Evolutionary conservation across 2,329 filamentous ascomycete genomes (phyloP), one percentile per base, ranked within the genome.

Genomic region (Alternaria conjuncta): DNA sequence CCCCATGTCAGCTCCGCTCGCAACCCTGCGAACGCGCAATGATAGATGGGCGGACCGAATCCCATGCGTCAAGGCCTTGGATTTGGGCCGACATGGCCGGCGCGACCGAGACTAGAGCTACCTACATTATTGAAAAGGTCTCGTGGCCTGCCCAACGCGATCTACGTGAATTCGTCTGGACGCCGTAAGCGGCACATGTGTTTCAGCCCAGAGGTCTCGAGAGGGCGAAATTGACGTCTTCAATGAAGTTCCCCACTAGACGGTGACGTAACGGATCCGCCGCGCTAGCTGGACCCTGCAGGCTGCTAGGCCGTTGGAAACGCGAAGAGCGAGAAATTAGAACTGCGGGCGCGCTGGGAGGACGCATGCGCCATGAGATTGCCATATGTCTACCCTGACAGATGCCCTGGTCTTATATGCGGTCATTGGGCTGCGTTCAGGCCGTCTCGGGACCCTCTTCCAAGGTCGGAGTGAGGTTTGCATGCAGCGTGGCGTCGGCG

Each of bases 211-310:
- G 32, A 23, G 9, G 18, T 51, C 45, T 46, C 6, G 18, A 36
- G 26, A 41, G 50, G 57, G 59, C 58, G 64, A 65, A 30, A 71
- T 66, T 62, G 57, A 58, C 63, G 58, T 61, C 26, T 64, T 57
- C 26, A 26, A 20, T 43, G 47, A 43, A 32, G 41, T 55, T 61
- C 54, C 32, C 55, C 64, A 58, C 41, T 44, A 55, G 45, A 21
- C 59, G 36, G 60, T 74, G 71, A 74, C 71, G 71, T 73, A 73
- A 65, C 23, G 30, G 55, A 61, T 55, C 32, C 56, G 60, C 63
- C 61, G 66, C 44, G 26, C 45, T 55, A 62, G 43, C 12, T 60
- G 57, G 57, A 57, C 66, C 68, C 61, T 72, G 69, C 68, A 69
- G 58, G 30, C 44, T 21, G 53, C 56, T 47, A 59, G 20, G 61